A percentile compares a stretch with the other conserved stretches of the same genome.
Conservation (phyloP, 2,329 filamentous ascomycete genomes). For the Phialophora verrucosa region DNA sequence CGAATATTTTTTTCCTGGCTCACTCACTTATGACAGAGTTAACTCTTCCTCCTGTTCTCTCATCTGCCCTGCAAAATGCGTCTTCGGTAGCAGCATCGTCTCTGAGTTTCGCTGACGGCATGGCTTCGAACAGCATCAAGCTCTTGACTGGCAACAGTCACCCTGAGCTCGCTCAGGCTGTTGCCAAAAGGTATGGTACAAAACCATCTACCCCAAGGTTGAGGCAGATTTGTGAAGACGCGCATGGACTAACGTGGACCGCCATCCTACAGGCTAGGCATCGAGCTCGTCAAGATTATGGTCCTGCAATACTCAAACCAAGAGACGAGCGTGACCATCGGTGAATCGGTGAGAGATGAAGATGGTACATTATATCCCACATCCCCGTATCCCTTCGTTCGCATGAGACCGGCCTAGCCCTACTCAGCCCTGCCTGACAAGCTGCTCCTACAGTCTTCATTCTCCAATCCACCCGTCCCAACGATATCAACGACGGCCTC, state of each 20-base stretch:
- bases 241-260: conserved; percentile 8
- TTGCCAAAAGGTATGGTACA: conserved; percentile 66
- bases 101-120: conserved; percentile 44
- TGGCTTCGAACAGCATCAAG: conserved; percentile 74
- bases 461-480: conserved; percentile 82
- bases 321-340: conserved; percentile 75
- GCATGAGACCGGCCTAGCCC: conserved; percentile 1
- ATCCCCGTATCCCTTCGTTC: conserved; percentile 17
- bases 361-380: conserved; percentile 66
- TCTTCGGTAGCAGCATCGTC: conserved; percentile 33
- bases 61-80: conserved; percentile 31
- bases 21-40: conserved; percentile 23
- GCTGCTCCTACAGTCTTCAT: conserved; percentile 73
- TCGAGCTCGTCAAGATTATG: conserved; percentile 71
- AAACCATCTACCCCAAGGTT: conserved; percentile 1
- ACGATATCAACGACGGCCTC: conserved; percentile 95
- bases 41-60: conserved; percentile 20
- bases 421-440: conserved; percentile 7
- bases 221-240: background rate
- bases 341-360: conserved; percentile 94
- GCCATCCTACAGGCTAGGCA: conserved; percentile 59
- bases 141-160: conserved; percentile 77
- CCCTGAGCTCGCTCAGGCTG: conserved; percentile 71
- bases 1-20: conserved; percentile 17
- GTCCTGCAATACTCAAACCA: conserved; percentile 72